Conservation (phyloP, 2,329 filamentous ascomycete species). For the Sporothrix phasma region DNA sequence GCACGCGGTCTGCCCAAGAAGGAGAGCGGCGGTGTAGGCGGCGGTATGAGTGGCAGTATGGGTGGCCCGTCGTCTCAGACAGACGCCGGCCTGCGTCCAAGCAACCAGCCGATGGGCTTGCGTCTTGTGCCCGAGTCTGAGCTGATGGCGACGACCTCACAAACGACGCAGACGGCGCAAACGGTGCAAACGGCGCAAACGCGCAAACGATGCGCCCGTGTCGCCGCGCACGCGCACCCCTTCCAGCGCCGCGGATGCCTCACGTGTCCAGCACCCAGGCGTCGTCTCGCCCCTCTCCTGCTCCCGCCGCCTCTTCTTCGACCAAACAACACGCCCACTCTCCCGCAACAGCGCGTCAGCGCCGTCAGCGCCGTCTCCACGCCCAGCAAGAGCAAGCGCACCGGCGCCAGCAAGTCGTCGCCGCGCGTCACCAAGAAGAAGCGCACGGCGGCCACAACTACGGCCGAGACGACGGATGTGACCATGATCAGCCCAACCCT, state of each 20-base stretch:
- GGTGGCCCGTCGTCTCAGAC: constrained; percentile 29
- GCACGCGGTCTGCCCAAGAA: constrained; percentile 70
- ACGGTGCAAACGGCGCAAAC: too few relatives aligned
- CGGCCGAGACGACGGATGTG: constrained; percentile 21
- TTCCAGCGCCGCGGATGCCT: constrained; percentile 18
- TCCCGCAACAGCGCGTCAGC: constrained; percentile 21
- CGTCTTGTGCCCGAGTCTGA: constrained; percentile 53
- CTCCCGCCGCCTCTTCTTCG: background rate
- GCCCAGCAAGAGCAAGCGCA: constrained; percentile 42
- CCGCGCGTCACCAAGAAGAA: constrained; percentile 50
- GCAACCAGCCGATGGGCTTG: constrained; percentile 47
- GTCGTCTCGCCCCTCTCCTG: background rate
- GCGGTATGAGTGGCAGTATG: background rate
- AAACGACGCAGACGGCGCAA: background rate
- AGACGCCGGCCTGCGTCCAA: constrained; percentile 34
- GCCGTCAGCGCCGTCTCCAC: constrained; percentile 14
- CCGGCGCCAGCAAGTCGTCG: constrained; percentile 28
- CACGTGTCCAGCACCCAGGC: background rate
- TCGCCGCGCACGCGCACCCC: constrained; percentile 7
- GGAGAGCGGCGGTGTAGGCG: constrained; percentile 24
- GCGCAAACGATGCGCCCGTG: constrained; percentile 22
- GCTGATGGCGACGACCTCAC: constrained; percentile 33
- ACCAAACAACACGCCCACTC: constrained; percentile 10
- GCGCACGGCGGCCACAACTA: constrained; percentile 31
- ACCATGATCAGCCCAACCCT: constrained; percentile 47